These are phyloP conservation scores for Podospora fimiseda DNA, from an alignment of 495 filamentous ascomycete genomes.

Conservation along the genomic window DNA sequence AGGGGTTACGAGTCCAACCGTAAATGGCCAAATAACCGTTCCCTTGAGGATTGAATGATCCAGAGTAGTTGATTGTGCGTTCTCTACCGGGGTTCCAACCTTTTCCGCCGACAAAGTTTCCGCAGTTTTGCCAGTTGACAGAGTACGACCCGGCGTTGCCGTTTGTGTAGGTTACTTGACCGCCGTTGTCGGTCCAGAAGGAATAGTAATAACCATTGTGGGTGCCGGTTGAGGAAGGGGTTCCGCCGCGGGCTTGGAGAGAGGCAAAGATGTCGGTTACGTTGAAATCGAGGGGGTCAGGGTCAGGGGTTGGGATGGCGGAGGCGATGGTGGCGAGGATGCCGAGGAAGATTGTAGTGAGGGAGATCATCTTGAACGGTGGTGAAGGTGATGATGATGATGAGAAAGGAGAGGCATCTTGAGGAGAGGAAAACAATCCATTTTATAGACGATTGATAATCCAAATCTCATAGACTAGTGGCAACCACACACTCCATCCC, in stretches of 20 bases:
- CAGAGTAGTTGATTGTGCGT: conserved; percentile 48
- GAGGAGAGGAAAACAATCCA: no score
- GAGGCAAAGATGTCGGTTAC: conserved; percentile 20
- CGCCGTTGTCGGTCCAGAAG: conserved; percentile 55
- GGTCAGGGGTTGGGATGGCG: conserved; percentile 9
- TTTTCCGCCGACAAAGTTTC: conserved; percentile 58
- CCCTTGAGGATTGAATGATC: conserved; percentile 26
- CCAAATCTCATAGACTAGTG: no score
- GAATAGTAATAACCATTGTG: conserved; percentile 54
- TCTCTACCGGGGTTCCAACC: conserved; percentile 50
- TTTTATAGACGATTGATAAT: no score
- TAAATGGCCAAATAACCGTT: conserved; percentile 51
- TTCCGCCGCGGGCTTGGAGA: conserved; percentile 26
- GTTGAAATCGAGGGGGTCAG: conserved; percentile 13
- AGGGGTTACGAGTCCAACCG: conserved; percentile 50
- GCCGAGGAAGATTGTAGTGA: conserved; percentile 15
- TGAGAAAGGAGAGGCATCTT: no score
- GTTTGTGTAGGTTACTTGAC: conserved; percentile 51
- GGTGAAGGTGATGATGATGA: conserved; percentile 1
- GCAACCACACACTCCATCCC: no score
- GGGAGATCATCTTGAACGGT: conserved; percentile 17
- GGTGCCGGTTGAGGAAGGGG: conserved; percentile 36
- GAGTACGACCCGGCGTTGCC: conserved; percentile 45
- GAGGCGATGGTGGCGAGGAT: conserved; percentile 9
- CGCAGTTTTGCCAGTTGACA: conserved; percentile 46